phyloP scores from a whole-genome alignment of 345 rosid genomes.

The Eucalyptus pumila region DNA sequence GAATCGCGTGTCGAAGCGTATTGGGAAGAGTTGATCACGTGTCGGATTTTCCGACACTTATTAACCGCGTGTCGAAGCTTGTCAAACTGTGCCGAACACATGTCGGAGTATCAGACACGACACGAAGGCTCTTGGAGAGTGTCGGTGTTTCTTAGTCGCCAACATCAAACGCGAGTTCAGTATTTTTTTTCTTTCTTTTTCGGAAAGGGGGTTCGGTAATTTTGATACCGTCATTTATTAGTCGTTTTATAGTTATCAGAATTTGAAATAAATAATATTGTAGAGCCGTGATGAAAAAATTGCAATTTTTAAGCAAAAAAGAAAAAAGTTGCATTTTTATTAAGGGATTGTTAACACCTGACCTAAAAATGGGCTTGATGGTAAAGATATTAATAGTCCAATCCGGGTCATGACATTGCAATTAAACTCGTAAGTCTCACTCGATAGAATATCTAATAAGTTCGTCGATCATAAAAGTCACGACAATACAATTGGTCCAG shows the following conservation, averaged over 20 bases:
- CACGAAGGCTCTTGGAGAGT: fast-evolving
- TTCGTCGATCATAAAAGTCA: no score
- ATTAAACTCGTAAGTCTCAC: background rate
- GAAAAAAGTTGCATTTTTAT: background rate
- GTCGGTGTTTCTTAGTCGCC: no score
- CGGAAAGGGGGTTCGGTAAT: no score
- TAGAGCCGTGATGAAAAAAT: background rate
- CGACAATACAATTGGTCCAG: background rate
- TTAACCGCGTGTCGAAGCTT: fast-evolving
- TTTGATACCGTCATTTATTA: no score
- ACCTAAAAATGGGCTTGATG: background rate
- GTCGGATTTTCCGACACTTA: no score
- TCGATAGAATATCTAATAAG: background rate
- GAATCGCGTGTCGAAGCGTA: no score
- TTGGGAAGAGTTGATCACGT: fast-evolving
- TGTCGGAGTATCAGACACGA: fast-evolving
- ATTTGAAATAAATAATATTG: background rate
- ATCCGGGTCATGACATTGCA: background rate
- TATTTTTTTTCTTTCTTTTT: background rate
- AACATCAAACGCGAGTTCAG: no score
- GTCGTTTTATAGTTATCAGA: background rate
- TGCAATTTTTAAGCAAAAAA: no score
- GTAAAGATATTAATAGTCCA: background rate
- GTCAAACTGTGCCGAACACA: no score
- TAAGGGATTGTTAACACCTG: background rate